These are phyloP conservation scores for Aspergillus caelatus DNA, from an alignment of 2,329 filamentous ascomycete species.

Conservation along the genomic window DNA sequence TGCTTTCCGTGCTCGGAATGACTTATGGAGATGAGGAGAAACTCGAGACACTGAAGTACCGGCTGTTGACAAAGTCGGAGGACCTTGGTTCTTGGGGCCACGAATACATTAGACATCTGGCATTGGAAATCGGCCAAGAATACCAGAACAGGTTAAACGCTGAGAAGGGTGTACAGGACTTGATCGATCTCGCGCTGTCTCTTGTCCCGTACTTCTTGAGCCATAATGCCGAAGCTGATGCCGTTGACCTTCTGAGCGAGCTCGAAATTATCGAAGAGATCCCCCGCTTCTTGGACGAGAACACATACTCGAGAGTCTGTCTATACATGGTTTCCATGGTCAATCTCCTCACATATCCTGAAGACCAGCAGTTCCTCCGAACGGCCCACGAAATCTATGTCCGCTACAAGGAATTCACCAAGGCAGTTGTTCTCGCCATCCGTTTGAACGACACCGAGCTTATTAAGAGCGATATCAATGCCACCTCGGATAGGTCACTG, in stretches of 20 bases:
- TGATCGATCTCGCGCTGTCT: slow-evolving; percentile 79
- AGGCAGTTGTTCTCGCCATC: slow-evolving; percentile 93
- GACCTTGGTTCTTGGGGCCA: slow-evolving; percentile 98
- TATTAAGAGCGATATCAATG: slow-evolving; percentile 79
- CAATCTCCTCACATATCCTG: slow-evolving; percentile 92
- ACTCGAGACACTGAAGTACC: slow-evolving; percentile 94
- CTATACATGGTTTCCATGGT: slow-evolving; percentile 99
- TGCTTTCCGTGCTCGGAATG: slow-evolving; percentile 97
- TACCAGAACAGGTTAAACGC: slow-evolving; percentile 84
- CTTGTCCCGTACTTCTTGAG: slow-evolving; percentile 94
- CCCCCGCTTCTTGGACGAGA: slow-evolving; percentile 84
- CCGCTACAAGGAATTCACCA: slow-evolving; percentile 86
- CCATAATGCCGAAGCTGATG: slow-evolving; percentile 97
- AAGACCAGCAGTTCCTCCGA: slow-evolving; percentile 92
- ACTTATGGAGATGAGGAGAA: slow-evolving; percentile 96
- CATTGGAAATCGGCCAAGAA: slow-evolving; percentile 92
- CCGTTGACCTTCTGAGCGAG: slow-evolving; percentile 95
- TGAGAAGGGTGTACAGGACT: slow-evolving; percentile 80
- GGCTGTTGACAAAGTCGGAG: slow-evolving; percentile 82
- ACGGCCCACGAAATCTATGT: slow-evolving; percentile 94
- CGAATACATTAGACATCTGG: slow-evolving; percentile 95
- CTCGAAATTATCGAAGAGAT: slow-evolving; percentile 95
- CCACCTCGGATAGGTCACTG: slow-evolving; percentile 76
- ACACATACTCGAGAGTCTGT: slow-evolving; percentile 91
- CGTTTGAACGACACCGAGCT: slow-evolving; percentile 84